Base-by-base conservation (phyloP, 2,329 filamentous ascomycete species). In the Huntiella abstrusa region DNA sequence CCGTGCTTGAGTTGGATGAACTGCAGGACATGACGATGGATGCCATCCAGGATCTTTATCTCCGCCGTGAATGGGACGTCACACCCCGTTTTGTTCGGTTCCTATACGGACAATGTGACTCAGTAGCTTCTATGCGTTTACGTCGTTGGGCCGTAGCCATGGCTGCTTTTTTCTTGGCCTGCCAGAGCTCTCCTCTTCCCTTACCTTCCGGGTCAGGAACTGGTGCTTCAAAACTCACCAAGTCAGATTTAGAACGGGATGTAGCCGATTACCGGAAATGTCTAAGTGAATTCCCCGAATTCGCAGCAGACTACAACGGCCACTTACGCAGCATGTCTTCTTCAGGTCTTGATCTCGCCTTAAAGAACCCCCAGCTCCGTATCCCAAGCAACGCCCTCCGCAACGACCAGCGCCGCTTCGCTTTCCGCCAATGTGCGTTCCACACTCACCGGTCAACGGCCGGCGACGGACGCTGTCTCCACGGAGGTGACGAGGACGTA, bases 331-430 rank as follows among this genome's bases (percentile, higher is more conserved):
- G 72, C 58, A 71, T 75, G 64, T 58, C 58, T 37, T 59, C 60
- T 49, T 69, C 66, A 49, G 61, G 65, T 17, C 64, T 72, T 45
- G 65, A 74, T 52, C 59, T 69, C 34, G 62, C 67, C 53, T 63
- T 71, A 59, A 76, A 76, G 64, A 75, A 75, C 59, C 72, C 72
- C 11, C 71, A 75, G 58, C 66, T 75, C 16, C 64, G 72, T 51
- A 66, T 76, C 45, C 68, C 69, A 11, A 68, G 66, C 52, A 75
- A 75, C 60, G 61, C 62, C 47, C 61, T 75, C 16, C 63, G 66
- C 51, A 72, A 67, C 57, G 71, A 72, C 40, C 68, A 74, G 59
- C 68, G 71, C 33, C 62, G 68, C 44, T 75, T 74, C 54, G 72
- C 71, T n/a, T 76, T 75, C 56, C 64, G 72, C 17, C 69, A 72